phyloP scores from a whole-genome alignment of 495 filamentous ascomycete species.

The Penicillium roqueforti region DNA sequence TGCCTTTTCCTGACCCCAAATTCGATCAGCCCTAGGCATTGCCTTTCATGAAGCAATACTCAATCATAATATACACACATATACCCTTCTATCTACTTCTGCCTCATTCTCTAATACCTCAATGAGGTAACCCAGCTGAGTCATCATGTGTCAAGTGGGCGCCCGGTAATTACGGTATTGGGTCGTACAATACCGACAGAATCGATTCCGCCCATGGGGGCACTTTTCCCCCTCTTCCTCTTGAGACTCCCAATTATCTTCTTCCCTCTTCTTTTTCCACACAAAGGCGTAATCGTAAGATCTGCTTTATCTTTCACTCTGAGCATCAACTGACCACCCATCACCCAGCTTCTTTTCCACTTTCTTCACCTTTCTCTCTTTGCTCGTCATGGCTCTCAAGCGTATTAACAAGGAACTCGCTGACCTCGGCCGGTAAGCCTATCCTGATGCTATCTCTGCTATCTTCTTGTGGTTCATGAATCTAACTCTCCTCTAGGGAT shows the following conservation, averaged over 20 bases:
- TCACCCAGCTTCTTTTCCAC: conserved; percentile 10
- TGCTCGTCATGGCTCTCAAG: conserved; percentile 86
- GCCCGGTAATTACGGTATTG: conserved; percentile 19
- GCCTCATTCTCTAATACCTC: background rate
- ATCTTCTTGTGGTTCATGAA: conserved; percentile 8
- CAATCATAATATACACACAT: background rate
- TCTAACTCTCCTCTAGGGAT: conserved; percentile 56
- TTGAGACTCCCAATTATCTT: conserved; percentile 22
- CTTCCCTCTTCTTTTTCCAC: conserved; percentile 28
- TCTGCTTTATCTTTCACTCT: background rate
- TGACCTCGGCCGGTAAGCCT: conserved; percentile 91
- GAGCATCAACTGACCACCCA: conserved; percentile 6
- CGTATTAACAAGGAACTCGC: conserved; percentile 99
- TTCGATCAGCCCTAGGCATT: background rate
- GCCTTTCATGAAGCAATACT: background rate
- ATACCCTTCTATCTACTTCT: background rate
- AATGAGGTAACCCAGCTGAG: background rate
- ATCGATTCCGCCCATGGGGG: conserved; percentile 18
- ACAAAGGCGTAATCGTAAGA: conserved; percentile 33
- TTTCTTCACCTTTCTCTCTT: conserved; percentile 3
- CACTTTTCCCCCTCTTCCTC: conserved; percentile 24
- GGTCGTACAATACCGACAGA: conserved; percentile 19
- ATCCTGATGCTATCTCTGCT: conserved; percentile 3
- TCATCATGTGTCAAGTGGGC: conserved; percentile 12
- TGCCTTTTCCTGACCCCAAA: background rate